phyloP scores from a whole-genome alignment of 306 rosid genomes.

The Pueraria montana region DNA sequence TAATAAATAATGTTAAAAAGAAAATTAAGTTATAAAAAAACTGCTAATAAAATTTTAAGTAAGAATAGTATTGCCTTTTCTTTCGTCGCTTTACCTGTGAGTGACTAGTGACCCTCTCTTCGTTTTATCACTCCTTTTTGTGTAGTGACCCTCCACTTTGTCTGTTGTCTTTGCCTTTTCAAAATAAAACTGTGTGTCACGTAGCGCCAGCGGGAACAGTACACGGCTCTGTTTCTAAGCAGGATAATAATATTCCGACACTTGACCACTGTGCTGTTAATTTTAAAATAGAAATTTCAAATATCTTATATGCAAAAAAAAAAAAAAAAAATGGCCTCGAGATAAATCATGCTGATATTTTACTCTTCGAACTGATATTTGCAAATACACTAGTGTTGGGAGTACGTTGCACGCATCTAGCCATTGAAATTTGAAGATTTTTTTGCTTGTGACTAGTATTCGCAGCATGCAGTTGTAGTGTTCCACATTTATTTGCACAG shows the following conservation, averaged over 20 bases:
- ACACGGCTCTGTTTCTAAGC: neutral
- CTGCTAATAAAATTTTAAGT: neutral
- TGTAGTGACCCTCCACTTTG: neutral
- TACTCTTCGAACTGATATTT: neutral
- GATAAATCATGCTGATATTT: neutral
- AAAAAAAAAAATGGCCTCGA: neutral
- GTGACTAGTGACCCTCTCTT: neutral
- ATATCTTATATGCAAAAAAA: neutral
- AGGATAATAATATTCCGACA: neutral
- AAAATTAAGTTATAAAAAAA: neutral
- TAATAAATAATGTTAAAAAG: neutral
- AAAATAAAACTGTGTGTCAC: neutral
- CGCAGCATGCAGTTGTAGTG: neutral
- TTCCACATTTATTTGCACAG: neutral
- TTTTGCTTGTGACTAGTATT: neutral
- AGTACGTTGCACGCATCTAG: neutral
- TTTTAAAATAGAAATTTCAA: neutral
- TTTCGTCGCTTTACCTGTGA: neutral
- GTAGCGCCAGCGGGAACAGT: neutral
- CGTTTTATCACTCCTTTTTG: neutral
- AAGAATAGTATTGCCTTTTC: neutral
- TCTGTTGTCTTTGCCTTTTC: constrained; percentile 10
- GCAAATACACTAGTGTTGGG: neutral
- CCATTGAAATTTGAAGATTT: neutral
- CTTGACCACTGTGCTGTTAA: neutral